Evolutionary conservation across 306 rosid species (phyloP), one percentile per base, ranked within the genome.

Genomic region (Psophocarpus tetragonolobus): DNA sequence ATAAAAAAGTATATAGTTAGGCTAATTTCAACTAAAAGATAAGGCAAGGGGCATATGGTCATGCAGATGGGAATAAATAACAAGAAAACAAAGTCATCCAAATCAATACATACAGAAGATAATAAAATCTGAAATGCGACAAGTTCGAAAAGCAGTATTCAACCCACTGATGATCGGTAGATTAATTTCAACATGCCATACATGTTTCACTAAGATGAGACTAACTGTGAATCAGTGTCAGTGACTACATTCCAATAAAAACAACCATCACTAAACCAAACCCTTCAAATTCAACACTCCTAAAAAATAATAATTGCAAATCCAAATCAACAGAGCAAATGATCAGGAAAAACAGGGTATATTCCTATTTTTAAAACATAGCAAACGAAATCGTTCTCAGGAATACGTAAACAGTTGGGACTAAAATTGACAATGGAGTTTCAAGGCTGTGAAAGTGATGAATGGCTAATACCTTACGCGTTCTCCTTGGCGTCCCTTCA

Each of bases 401-500:
- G 60, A 8, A 54, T 6, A 13, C 1, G 0, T 30, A 23, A 21
- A 10, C 2, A 1, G 1, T 0, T 23, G 30, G 12, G 3, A 23
- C 11, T 8, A 58, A 58, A 58, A 27, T 3, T 29, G 1, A 6
- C 1, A 53, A 8, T 3, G 24, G 60, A 3, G 47, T 2, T 11
- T 11, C 47, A 3, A 12, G n/a, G n/a, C n/a, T 11, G 0, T 1
- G 21, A n/a, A 15, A 33, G 23, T 33, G 68, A 8, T 62, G 33
- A n/a, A 10, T 30, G 39, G n/a, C n/a, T n/a, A 61, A 6, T 8
- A 91, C 98, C 97, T 90, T 48, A 94, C 87, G 27, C 98, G 90
- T 78, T 94, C 98, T 81, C 97, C 97, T 63, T 94, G 91, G 26
- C 96, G 93, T 18, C 88, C 98, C 87, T 94, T 89, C 87, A 92